Conservation (phyloP, 75 land plant genomes). For the Selaginella tamariscina region DNA sequence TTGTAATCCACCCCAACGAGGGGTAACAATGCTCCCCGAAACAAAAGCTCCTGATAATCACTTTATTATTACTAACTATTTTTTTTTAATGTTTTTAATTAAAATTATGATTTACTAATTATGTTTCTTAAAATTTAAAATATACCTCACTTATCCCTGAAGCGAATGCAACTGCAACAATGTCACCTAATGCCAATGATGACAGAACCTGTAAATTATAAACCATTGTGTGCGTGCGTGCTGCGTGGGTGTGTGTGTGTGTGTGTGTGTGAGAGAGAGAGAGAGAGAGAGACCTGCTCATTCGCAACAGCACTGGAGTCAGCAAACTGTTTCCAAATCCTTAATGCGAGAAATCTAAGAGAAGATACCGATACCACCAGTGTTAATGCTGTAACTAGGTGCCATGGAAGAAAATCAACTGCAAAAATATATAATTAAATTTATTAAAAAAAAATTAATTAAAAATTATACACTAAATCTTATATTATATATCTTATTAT, state of each 20-base stretch:
- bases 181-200: constrained; percentile 52
- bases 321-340: constrained; percentile 73
- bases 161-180: constrained; percentile 50
- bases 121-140: constrained; percentile 4
- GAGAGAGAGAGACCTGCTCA: constrained; percentile 35
- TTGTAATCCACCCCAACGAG: constrained; percentile 60
- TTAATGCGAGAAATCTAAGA: constrained; percentile 43
- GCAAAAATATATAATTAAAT: constrained; percentile 13
- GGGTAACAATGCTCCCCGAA: constrained; percentile 82
- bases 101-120: background rate
- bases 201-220: constrained; percentile 52
- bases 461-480: background rate
- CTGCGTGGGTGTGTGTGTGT: background rate
- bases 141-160: constrained; percentile 94
- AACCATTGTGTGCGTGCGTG: background rate
- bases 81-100: background rate
- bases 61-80: constrained; percentile 10
- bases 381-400: constrained; percentile 41
- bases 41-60: constrained; percentile 85
- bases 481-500: background rate
- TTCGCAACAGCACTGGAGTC: constrained; percentile 68
- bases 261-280: background rate
- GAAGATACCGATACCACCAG: constrained; percentile 53
- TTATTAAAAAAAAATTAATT: background rate
- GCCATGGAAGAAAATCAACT: constrained; percentile 61